Evolutionary conservation across 176 grass and related monocot species (phyloP), one percentile per base, ranked within the genome.

Genomic region (Coix lacrymajobi): DNA sequence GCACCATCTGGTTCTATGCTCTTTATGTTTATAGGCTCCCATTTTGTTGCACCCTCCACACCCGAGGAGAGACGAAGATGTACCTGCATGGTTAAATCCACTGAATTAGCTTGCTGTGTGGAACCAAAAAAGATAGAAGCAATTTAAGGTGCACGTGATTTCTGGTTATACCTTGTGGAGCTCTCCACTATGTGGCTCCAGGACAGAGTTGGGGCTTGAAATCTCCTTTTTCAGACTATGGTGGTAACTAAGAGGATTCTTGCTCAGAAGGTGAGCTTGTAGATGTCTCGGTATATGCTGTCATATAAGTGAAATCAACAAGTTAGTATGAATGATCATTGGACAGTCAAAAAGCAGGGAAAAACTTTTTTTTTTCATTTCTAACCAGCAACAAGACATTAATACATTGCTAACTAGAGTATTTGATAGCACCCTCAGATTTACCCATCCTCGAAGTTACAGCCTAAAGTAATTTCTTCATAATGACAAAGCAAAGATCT

Each of bases 121-220:
- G 39, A 43, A 61, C 3, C 15, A 11, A 62, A 62, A 28, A 62
- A 15, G 58, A 75, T 22, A 75, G 8, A 48, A 90, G 45, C 33
- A 78, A 45, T 15, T 73, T 49, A 17, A 17, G 16, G 4, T 24
- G 57, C 65, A 86, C 22, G 25, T 60, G 52, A 69, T 81, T 77
- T 86, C 39, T 54, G 83, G 81, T 36, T 57, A 89, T 84, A 94
- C 92, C 88, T 89, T 92, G 61, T 87, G 84, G 20, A 92, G 89
- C 44, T 92, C 84, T 45, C 84, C 88, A 77, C 83, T 85, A 66
- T 85, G 87, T 41, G 86, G 90, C 64, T 89, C 84, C 71, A 94
- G 83, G 58, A 94, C 92, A 2, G 95, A 97, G 46, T 87, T 92
- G 11, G 95, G 95, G 75, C 95, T 97, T 61, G 90, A 88, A 66